Conservation (phyloP, 2,329 filamentous ascomycete species). For the Metarhizium album region DNA sequence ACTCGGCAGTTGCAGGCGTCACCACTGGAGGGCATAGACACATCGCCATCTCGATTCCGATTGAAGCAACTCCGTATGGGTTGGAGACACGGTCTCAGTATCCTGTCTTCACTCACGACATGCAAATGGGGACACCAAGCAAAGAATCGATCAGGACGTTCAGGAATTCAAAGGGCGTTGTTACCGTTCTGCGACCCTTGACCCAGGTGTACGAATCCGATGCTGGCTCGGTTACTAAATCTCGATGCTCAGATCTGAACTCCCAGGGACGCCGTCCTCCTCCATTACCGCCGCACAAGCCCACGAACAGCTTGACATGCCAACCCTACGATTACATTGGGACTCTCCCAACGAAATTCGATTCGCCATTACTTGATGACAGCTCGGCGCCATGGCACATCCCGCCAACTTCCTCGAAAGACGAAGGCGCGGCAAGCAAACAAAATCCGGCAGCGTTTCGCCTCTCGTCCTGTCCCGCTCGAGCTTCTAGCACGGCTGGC, state of each 20-base stretch:
- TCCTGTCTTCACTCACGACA: conserved; percentile 18
- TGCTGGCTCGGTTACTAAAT: not conserved
- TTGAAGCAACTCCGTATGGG: conserved; percentile 36
- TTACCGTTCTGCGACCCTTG: conserved; percentile 24
- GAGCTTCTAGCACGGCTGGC: conserved; percentile 17
- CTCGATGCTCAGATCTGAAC: not conserved
- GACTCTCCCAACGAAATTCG: conserved; percentile 14
- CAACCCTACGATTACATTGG: conserved; percentile 14
- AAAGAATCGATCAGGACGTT: conserved; percentile 17
- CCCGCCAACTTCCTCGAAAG: conserved; percentile 1
- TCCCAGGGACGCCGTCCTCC: conserved; percentile 1
- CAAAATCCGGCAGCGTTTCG: conserved; percentile 5
- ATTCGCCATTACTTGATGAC: conserved; percentile 12
- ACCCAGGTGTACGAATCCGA: conserved; percentile 14
- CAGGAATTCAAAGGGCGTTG: conserved; percentile 24
- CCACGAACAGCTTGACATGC: conserved; percentile 9
- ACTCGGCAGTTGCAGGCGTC: conserved; percentile 43
- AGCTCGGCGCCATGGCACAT: conserved; percentile 8
- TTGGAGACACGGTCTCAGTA: conserved; percentile 22
- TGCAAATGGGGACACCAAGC: not conserved
- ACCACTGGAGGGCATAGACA: conserved; percentile 44
- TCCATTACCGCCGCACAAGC: conserved; percentile 4
- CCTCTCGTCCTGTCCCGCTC: conserved; percentile 13
- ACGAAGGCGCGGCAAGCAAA: not conserved
- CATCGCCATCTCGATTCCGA: conserved; percentile 50